These are phyloP conservation scores for Pichia sp. DNA, from an alignment of 1,139 yeast genomes.

Conservation along the genomic window DNA sequence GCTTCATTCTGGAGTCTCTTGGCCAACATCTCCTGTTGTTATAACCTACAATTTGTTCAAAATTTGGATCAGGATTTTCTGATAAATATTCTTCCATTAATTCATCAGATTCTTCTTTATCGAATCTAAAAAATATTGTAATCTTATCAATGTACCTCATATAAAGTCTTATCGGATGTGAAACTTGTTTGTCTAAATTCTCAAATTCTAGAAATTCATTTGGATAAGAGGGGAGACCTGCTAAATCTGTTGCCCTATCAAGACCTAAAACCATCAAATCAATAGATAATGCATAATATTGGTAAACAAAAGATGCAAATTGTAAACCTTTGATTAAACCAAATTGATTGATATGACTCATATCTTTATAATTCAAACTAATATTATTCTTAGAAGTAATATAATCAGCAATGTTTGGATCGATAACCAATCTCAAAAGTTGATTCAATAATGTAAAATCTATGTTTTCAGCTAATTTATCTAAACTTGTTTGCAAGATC, in stretches of 20 bases:
- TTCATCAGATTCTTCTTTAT: conserved; percentile 65
- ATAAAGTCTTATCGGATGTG: conserved; percentile 72
- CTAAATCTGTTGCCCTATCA: conserved; percentile 81
- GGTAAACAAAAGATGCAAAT: conserved; percentile 83
- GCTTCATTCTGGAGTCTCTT: conserved; percentile 79
- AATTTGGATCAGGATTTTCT: conserved; percentile 89
- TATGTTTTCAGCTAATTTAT: conserved; percentile 71
- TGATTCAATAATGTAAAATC: conserved; percentile 85
- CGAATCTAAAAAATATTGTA: conserved; percentile 71
- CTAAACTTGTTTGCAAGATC: conserved; percentile 69
- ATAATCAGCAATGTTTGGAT: conserved; percentile 90
- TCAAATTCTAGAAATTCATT: conserved; percentile 72
- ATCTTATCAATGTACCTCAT: conserved; percentile 79
- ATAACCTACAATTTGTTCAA: conserved; percentile 80
- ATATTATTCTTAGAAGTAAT: conserved; percentile 89
- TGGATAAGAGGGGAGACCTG: conserved; percentile 70
- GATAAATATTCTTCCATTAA: conserved; percentile 68
- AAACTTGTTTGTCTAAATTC: conserved; percentile 48
- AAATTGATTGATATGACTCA: conserved; percentile 86
- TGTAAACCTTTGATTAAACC: conserved; percentile 87
- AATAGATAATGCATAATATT: conserved; percentile 78
- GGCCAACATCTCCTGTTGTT: conserved; percentile 95
- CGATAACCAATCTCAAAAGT: conserved; percentile 71
- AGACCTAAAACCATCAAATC: conserved; percentile 80
- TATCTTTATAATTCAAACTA: conserved; percentile 78